These are phyloP conservation scores for Ascochyta clinopodiicola DNA, from an alignment of 2,329 filamentous ascomycete species.

Conservation along the genomic window DNA sequence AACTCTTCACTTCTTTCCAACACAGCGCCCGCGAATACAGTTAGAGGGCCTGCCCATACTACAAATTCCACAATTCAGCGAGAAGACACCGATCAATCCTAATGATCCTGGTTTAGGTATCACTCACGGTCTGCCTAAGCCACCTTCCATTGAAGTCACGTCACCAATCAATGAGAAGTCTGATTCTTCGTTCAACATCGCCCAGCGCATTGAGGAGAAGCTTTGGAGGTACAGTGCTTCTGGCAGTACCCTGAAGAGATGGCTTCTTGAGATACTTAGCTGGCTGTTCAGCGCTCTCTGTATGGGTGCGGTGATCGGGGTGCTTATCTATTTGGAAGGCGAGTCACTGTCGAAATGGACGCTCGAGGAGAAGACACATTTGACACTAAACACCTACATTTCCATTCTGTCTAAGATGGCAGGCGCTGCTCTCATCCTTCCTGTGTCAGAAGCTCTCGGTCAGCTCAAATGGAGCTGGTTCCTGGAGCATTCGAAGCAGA, in stretches of 20 bases:
- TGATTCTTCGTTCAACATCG: conserved; percentile 19
- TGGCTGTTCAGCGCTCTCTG: conserved; percentile 35
- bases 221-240: conserved; percentile 27
- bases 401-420: conserved; percentile 37
- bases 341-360: conserved; percentile 19
- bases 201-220: conserved; percentile 31
- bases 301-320: conserved; percentile 29
- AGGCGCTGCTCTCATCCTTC: conserved; percentile 36
- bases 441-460: conserved; percentile 38
- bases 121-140: background rate
- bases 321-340: conserved; percentile 19
- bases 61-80: conserved; percentile 16
- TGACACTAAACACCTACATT: conserved; percentile 40
- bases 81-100: conserved; percentile 17
- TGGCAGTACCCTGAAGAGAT: conserved; percentile 28
- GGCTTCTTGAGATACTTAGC: conserved; percentile 35
- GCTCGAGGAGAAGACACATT: background rate
- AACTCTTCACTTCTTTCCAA: conserved; percentile 25
- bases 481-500: conserved; percentile 28
- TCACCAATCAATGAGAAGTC: conserved; percentile 11
- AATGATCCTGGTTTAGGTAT: conserved; percentile 17
- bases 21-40: conserved; percentile 17
- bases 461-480: conserved; percentile 50
- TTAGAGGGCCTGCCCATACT: conserved; percentile 14
- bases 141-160: conserved; percentile 18